A percentile compares a stretch with the other conserved stretches of the same genome.
phyloP scores from a whole-genome alignment of 345 rosid genomes.

The Heritiera littoralis region DNA sequence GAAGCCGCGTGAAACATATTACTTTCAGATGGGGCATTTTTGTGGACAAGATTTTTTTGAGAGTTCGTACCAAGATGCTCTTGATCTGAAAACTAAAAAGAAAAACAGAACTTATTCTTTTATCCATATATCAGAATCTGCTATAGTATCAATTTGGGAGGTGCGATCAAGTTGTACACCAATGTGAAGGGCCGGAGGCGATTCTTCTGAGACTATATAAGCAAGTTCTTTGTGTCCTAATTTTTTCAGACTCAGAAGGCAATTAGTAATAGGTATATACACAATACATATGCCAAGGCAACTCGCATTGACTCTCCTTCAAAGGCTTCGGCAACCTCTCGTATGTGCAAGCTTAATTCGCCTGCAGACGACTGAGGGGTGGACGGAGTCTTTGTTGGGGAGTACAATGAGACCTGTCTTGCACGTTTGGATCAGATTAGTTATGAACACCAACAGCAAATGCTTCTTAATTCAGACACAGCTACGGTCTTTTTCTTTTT shows the following conservation, averaged over 20 bases:
- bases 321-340: not conserved
- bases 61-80: not conserved
- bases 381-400: not conserved
- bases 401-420: slow-evolving; percentile 12
- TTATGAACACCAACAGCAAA: not conserved
- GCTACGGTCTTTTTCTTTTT: not conserved
- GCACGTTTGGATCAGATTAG: not conserved
- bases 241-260: not conserved
- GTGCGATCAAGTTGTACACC: not conserved
- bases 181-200: not conserved
- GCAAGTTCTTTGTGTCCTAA: not conserved
- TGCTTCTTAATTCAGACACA: not conserved
- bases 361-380: not conserved
- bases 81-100: not conserved
- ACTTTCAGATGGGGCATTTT: not conserved
- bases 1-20: not conserved
- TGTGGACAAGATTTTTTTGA: not conserved
- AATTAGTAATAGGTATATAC: not conserved
- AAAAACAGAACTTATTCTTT: not conserved
- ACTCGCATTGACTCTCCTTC: slow-evolving; percentile 17
- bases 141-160: not conserved
- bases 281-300: not conserved
- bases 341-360: not conserved
- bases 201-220: not conserved
- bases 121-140: not conserved